phyloP scores from a whole-genome alignment of 352 stramenopile genomes.

The Plasmopara muralis region DNA sequence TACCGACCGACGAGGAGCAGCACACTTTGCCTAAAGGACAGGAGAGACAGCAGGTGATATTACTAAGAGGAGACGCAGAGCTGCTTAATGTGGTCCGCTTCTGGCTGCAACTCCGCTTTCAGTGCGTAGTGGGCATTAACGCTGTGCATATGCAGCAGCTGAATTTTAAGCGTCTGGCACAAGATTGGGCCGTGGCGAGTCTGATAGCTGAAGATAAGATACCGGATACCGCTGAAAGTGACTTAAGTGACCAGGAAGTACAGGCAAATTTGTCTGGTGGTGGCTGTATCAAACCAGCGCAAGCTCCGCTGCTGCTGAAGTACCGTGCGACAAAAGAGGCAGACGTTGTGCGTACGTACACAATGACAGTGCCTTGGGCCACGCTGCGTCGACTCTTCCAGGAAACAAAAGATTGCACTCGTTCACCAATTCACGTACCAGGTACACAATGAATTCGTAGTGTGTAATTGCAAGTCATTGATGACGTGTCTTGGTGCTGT shows the following conservation, averaged over 20 bases:
- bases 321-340: conserved; percentile 38
- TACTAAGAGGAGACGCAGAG: conserved; percentile 50
- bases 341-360: conserved; percentile 46
- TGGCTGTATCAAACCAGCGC: conserved; percentile 11
- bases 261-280: not conserved
- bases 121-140: conserved; percentile 52
- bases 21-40: conserved; percentile 26
- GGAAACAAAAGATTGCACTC: conserved; percentile 21
- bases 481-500: conserved; percentile 10
- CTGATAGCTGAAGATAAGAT: conserved; percentile 21
- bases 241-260: conserved; percentile 10
- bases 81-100: conserved; percentile 45
- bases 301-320: conserved; percentile 39
- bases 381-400: conserved; percentile 39
- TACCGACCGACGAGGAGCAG: conserved; percentile 34
- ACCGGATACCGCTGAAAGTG: conserved; percentile 1
- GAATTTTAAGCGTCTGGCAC: conserved; percentile 49
- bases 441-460: conserved; percentile 10
- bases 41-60: conserved; percentile 47
- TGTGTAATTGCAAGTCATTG: conserved; percentile 6
- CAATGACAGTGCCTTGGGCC: conserved; percentile 50
- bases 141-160: conserved; percentile 40
- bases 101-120: conserved; percentile 68
- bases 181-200: conserved; percentile 38
- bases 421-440: conserved; percentile 18